Conservation (phyloP, 257 asterid genomes). For the Petrea volubilis region DNA sequence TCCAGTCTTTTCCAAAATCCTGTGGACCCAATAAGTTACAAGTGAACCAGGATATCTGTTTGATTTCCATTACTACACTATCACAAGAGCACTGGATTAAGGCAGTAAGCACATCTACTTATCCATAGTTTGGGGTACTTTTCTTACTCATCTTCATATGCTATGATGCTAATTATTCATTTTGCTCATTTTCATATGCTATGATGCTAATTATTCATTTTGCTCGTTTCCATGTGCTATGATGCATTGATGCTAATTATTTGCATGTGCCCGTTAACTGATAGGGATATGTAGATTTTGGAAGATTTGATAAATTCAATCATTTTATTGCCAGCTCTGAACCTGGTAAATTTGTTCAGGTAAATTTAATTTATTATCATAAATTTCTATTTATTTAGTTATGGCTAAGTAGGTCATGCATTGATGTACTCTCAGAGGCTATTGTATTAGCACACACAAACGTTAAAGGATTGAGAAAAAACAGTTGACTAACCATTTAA, state of each 20-base stretch:
- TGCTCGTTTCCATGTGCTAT: too few species aligned
- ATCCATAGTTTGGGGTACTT: background rate
- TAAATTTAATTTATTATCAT: conserved; percentile 30
- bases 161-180: conserved; percentile 19
- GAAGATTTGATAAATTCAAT: conserved; percentile 79
- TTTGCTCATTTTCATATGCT: conserved; percentile 18
- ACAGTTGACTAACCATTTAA: background rate
- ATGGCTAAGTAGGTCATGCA: conserved; percentile 6
- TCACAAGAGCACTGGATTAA: background rate
- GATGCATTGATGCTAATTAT: background rate
- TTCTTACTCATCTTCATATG: conserved; percentile 15
- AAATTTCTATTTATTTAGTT: conserved; percentile 9
- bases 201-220: conserved; percentile 21
- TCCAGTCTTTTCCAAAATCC: background rate
- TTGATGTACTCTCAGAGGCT: background rate
- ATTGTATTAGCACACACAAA: background rate
- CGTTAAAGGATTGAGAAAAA: background rate
- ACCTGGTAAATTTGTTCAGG: conserved; percentile 69
- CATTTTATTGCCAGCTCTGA: conserved; percentile 70
- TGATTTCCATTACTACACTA: conserved; percentile 9
- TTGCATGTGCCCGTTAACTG: conserved; percentile 21
- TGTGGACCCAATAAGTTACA: background rate
- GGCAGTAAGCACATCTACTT: background rate
- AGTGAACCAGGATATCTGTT: conserved; percentile 15
- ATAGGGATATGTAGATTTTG: conserved; percentile 94